Evolutionary conservation across 2,329 filamentous ascomycete genomes (phyloP), one percentile per base, ranked within the genome.

Genomic region (Albophoma yamanashiensis): DNA sequence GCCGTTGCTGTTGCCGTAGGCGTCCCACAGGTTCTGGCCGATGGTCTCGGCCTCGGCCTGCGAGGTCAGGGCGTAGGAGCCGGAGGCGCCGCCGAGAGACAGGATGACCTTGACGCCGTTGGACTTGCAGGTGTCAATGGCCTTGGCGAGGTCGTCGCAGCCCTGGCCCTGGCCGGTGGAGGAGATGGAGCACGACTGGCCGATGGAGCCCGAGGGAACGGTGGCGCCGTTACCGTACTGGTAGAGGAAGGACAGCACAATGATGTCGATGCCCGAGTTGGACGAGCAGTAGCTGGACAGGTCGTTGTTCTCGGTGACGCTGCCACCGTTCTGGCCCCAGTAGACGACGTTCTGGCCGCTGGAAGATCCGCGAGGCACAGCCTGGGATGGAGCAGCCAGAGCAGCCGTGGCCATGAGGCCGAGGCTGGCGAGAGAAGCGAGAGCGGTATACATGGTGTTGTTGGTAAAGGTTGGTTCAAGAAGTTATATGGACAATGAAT

Each of bases 201-300:
- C 75, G 56, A 78, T 71, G 9, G 68, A 71, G 22, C 76, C 76
- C 11, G 71, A 72, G 15, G 76, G 69, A 38, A 75, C 74, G n/a
- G 62, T 66, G 36, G 65, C 64, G 12, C 70, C 73, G 58, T 68
- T 70, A 31, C 74, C 73, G 58, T 67, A 79, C 38, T 70, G 58
- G 64, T 75, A 76, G 8, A 79, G 62, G 63, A 79, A 79, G 22
- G 75, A 67, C 8, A 79, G 67, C 1, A 78, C 75, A 40, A 79
- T 65, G 45, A 78, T 71, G 62, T 78, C 74, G 55, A 78, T 73
- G 17, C 74, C 75, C 1, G 74, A 62, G 11, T 67, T 65, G 0
- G 68, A 61, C 14, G 67, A 71, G 62, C 76, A 78, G 67, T 78
- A 78, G 6, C 66, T 58, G 52, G 68, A 65, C 57, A 75, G 68